Base-by-base conservation (phyloP, 441 rosid species). In the Jatropha podagrica region DNA sequence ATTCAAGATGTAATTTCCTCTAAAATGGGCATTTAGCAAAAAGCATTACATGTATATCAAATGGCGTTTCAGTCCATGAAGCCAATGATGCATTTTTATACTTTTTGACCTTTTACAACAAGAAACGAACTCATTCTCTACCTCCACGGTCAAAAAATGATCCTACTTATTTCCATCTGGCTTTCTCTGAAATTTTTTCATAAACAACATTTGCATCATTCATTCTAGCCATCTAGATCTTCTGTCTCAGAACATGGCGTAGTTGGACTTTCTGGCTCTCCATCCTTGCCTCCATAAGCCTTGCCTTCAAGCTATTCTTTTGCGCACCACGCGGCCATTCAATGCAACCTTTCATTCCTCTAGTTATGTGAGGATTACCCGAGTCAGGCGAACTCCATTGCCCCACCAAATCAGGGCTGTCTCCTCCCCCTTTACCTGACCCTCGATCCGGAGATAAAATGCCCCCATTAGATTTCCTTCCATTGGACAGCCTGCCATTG, bases 291-390 rank as follows among this genome's bases (percentile, higher is more conserved):
- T 93, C 99, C 63, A 95, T 74, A 64, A 95, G 98, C 88, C 89
- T 93, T 10, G 97, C 91, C 88, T 93, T 95, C 89, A 93, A 77
- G 70, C 96, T 92, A 75, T 82, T 78, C 88, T 90, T 96, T 80
- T 93, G 97, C 11, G 85, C 81, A 9, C 89, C 93, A 5, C 97
- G 91, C 20, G 97, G 92, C 98, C 98, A 96, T 67, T 96, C 99
- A 27, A 96, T 93, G 91, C 98, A 93, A 44, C 99, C 98, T 79
- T 93, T 93, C 94, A 88, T 91, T 66, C 97, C 98, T 68, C 88
- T 84, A 60, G 85, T 83, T 69, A 91, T 74, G 76, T 87, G 93
- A 72, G 92, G 89, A 74, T 90, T 85, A 68, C 87, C 89, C 0
- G 90, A 83, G 65, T 96, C 97, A 0, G 97, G 97, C 1, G 97